Conservation (phyloP, 2,329 filamentous ascomycete species). For the Fusarium sp. region DNA sequence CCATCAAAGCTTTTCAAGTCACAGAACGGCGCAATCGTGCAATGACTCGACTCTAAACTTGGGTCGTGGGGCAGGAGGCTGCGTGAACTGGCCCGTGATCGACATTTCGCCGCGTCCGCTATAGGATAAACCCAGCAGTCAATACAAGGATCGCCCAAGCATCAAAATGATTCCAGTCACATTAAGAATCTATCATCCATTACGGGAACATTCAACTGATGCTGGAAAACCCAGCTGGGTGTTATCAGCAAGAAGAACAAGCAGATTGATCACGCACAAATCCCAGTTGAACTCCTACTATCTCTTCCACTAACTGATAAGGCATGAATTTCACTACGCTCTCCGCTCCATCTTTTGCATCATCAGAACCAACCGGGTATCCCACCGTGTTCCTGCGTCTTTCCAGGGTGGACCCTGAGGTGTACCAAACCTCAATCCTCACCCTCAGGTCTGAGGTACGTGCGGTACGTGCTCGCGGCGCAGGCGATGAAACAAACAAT, state of each 20-base stretch:
- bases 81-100: conserved; percentile 28
- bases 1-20: conserved; percentile 40
- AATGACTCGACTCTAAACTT: conserved; percentile 37
- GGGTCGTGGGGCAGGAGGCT: conserved; percentile 24
- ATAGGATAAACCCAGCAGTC: conserved; percentile 8
- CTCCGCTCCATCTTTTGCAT: conserved; percentile 28
- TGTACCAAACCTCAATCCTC: conserved; percentile 8
- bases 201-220: neutral
- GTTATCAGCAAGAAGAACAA: neutral
- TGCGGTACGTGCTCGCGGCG: conserved; percentile 42
- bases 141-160: conserved; percentile 1
- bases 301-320: neutral
- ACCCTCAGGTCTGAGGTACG: conserved; percentile 35
- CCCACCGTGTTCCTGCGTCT: conserved; percentile 30
- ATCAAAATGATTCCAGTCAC: neutral
- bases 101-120: conserved; percentile 19
- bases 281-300: neutral
- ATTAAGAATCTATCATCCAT: neutral
- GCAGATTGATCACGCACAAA: neutral
- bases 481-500: conserved; percentile 48
- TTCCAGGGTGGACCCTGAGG: conserved; percentile 40
- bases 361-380: conserved; percentile 40
- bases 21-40: conserved; percentile 27
- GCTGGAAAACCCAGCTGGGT: neutral
- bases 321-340: conserved; percentile 7